Base-by-base conservation (phyloP, 176 grass and related monocot species). In the Cenchrus americanus region DNA sequence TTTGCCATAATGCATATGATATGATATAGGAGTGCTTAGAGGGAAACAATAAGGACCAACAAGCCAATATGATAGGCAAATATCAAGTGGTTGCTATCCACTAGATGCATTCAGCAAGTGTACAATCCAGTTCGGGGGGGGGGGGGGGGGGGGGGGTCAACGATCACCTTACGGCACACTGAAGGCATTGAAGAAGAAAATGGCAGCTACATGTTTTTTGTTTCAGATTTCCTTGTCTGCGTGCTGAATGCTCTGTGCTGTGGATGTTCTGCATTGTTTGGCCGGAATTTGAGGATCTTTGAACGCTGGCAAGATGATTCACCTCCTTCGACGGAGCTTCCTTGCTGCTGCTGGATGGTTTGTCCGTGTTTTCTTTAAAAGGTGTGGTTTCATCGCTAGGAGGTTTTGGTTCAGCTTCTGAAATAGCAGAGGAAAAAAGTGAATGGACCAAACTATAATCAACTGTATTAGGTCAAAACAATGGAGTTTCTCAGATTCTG, bases 261-360 rank as follows among this genome's bases (percentile, higher is more conserved):
- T 50, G 66, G 59, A 47, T 52, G 50, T 30, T 86, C 87, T 17
- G 68, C 81, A 7, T 40, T 52, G 17, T 66, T n/a, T 14, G 75
- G 65, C 30, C 80, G 89, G 43, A 99, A 99, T 66, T 86, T 99
- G 19, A 96, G 91, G 78, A 90, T 77, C 55, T 94, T 46, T 92
- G 80, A 81, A 96, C 80, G 64, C 81, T 94, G 30, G 91, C 86
- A 4, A 92, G 81, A 65, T 92, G 89, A 43, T 94, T 99, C 66
- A 94, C 88, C 48, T 99, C 80, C 59, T 99, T 92, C 8, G 65
- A 55, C 24, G 70, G 64, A 76, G 40, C 86, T 82, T 87, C 72
- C 50, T 82, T 88, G 0, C 62, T 51, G 66, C 80, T 84, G 50
- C 19, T 68, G 51, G 0, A 74, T 44, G 68, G 69, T 27, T 88